phyloP scores from a whole-genome alignment of 2,329 filamentous ascomycete species.

The Stachybotrys chartarum region DNA sequence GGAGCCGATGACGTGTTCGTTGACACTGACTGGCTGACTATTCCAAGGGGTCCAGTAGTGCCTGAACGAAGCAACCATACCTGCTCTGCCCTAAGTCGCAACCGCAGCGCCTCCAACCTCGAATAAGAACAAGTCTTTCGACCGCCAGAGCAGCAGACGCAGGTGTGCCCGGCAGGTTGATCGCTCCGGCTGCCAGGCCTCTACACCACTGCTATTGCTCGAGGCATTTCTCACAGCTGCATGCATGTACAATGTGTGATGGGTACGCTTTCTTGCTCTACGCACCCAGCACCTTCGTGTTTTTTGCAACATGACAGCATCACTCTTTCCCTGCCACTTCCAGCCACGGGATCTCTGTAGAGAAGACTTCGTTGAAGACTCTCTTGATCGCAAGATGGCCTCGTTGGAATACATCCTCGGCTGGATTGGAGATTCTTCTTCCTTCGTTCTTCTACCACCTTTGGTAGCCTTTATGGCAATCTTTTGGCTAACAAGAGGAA shows the following conservation, averaged over 20 bases:
- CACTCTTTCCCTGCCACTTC: no score
- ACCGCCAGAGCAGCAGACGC: conserved; percentile 1
- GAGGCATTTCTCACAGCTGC: conserved; percentile 5
- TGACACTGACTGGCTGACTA: background rate
- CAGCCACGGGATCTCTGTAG: no score
- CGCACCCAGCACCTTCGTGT: background rate
- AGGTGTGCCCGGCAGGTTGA: background rate
- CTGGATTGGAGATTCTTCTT: background rate
- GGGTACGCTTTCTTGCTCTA: conserved; percentile 29
- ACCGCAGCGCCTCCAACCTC: background rate
- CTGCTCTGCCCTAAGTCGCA: background rate
- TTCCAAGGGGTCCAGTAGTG: background rate
- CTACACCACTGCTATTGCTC: conserved; percentile 13
- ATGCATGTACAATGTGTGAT: conserved; percentile 28
- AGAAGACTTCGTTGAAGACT: background rate
- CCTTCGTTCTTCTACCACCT: conserved; percentile 6
- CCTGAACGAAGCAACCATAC: background rate
- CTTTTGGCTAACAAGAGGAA: conserved; percentile 19
- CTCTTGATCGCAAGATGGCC: background rate
- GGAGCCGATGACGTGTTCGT: background rate
- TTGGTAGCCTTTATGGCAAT: conserved; percentile 9
- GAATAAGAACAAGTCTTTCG: conserved; percentile 1
- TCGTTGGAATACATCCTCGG: background rate
- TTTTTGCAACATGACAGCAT: background rate
- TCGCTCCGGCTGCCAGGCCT: conserved; percentile 1